These are phyloP conservation scores for Coniochaeta ligniaria DNA, from an alignment of 2,329 filamentous ascomycete species.

Conservation along the genomic window DNA sequence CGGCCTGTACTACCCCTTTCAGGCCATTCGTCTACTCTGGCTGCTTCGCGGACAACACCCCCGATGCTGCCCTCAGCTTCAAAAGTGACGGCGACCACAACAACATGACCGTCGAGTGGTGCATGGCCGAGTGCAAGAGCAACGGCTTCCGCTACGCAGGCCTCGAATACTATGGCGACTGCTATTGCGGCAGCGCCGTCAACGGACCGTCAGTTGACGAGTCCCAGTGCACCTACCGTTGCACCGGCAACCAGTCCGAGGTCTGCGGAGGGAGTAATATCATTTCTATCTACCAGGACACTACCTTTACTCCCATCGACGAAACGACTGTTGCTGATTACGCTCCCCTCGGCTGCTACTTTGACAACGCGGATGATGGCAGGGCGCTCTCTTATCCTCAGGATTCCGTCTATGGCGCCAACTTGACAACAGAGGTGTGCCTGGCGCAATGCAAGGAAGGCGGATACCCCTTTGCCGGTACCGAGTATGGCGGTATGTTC, in stretches of 20 bases:
- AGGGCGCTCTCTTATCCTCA: slow-evolving; percentile 38
- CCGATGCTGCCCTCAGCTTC: slow-evolving; percentile 28
- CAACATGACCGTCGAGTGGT: slow-evolving; percentile 40
- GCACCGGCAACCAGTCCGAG: slow-evolving; percentile 37
- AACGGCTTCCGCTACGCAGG: slow-evolving; percentile 43
- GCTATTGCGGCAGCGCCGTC: slow-evolving; percentile 45
- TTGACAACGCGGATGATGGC: slow-evolving; percentile 31
- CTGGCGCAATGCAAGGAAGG: slow-evolving; percentile 31
- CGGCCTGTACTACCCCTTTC: slow-evolving; percentile 35
- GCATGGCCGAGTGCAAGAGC: slow-evolving; percentile 41
- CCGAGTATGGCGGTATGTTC: slow-evolving; percentile 31
- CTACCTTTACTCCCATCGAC: slow-evolving; percentile 36
- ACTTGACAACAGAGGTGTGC: slow-evolving; percentile 35
- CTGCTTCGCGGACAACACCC: slow-evolving; percentile 33
- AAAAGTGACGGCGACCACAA: slow-evolving; percentile 27
- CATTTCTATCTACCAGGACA: slow-evolving; percentile 42
- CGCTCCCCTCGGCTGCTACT: slow-evolving; percentile 55
- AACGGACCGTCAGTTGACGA: slow-evolving; percentile 43
- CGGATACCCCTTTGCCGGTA: slow-evolving; percentile 41
- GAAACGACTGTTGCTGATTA: slow-evolving; percentile 44
- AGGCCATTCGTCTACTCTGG: slow-evolving; percentile 41
- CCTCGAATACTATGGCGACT: slow-evolving; percentile 42
- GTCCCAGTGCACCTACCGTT: slow-evolving; percentile 49
- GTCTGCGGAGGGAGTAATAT: slow-evolving; percentile 38
- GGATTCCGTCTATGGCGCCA: slow-evolving; percentile 23